Evolutionary conservation across 2,329 filamentous ascomycete genomes (phyloP), one percentile per base, ranked within the genome.

Genomic region (Chaetomiaceae sp.): DNA sequence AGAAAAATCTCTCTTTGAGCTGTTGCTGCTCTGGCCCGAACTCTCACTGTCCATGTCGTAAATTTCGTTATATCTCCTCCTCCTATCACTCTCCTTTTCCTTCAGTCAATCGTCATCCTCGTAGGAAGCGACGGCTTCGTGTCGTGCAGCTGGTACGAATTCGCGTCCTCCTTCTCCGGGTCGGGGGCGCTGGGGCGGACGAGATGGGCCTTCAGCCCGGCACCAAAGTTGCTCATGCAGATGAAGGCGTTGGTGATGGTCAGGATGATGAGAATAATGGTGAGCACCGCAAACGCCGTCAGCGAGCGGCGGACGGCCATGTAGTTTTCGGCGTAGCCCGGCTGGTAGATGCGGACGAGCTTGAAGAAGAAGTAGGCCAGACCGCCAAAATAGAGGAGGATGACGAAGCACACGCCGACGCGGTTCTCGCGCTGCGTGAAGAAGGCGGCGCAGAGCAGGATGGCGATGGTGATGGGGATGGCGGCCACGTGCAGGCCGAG

Each of bases 301-400:
- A 99, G 78, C 15, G 88, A 92, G 66, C 87, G 88, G 57, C 87
- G 83, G 34, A 94, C 92, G 4, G 92, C 86, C 47, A 78, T 68
- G 74, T 97, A 99, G 60, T 83, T 77, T 1, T 68, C 51, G 47
- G 68, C 69, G 62, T 83, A 81, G 39, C 69, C 69, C 11, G 81
- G 75, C 62, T 87, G 83, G 72, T 95, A 99, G 83, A 99, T 99
- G 68, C 94, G 89, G 55, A 94, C 87, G 51, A 99, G 83, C 79
- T 99, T 99, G 82, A 96, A 99, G 68, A 96, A 81, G 77, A 99
- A 99, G 75, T 97, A 99, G 53, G 85, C 89, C 60, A 97, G 81
- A 36, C 85, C 92, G 58, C 87, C 90, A 60, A 96, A 85, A 72
- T 95, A 96, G 53, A 96, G 80, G 48, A 91, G 74, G 64, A 97